Percentiles rank a stretch among this genome's conserved stretches.
These are phyloP conservation scores for Monosporascus cannonballus DNA, from an alignment of 2,329 filamentous ascomycete genomes.

Conservation along the genomic window DNA sequence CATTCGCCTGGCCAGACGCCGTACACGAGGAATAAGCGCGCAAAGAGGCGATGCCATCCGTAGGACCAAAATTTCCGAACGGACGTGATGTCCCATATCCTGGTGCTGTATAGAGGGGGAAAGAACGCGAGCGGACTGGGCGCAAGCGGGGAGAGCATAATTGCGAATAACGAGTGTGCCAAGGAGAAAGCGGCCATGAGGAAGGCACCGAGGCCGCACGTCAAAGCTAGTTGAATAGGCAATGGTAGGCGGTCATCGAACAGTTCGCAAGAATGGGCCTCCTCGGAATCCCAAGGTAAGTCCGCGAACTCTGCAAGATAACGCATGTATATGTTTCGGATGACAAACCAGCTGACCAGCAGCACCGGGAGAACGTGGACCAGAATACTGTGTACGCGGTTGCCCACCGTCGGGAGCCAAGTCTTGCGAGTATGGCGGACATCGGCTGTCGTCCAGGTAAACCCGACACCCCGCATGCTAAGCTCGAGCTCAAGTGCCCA, in stretches of 20 bases:
- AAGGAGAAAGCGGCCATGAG: conserved; percentile 37
- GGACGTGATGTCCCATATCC: conserved; percentile 32
- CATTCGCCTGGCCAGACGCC: conserved; percentile 39
- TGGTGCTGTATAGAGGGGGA: conserved; percentile 35
- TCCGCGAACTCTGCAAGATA: conserved; percentile 7
- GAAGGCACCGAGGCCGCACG: conserved; percentile 33
- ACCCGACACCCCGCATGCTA: conserved; percentile 36
- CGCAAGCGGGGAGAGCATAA: conserved; percentile 30
- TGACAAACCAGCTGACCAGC: conserved; percentile 26
- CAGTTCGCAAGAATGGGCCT: conserved; percentile 7
- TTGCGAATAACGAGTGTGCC: conserved; percentile 34
- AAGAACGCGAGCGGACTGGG: conserved; percentile 36
- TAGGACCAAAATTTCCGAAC: conserved; percentile 36
- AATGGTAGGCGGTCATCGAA: conserved; percentile 29
- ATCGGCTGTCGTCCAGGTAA: conserved; percentile 38
- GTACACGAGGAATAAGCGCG: conserved; percentile 36
- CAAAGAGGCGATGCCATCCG: conserved; percentile 38
- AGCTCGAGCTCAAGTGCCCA: conserved; percentile 38
- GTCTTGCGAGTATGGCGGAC: conserved; percentile 36
- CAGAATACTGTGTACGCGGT: conserved; percentile 32
- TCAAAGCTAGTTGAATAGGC: conserved; percentile 28
- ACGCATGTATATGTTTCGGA: conserved; percentile 26
- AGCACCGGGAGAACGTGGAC: conserved; percentile 31
- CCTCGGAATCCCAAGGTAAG: conserved; percentile 6
- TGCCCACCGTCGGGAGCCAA: conserved; percentile 33